phyloP scores from a whole-genome alignment of 2,329 filamentous ascomycete species.

The Neopestalotiopsis sp. region DNA sequence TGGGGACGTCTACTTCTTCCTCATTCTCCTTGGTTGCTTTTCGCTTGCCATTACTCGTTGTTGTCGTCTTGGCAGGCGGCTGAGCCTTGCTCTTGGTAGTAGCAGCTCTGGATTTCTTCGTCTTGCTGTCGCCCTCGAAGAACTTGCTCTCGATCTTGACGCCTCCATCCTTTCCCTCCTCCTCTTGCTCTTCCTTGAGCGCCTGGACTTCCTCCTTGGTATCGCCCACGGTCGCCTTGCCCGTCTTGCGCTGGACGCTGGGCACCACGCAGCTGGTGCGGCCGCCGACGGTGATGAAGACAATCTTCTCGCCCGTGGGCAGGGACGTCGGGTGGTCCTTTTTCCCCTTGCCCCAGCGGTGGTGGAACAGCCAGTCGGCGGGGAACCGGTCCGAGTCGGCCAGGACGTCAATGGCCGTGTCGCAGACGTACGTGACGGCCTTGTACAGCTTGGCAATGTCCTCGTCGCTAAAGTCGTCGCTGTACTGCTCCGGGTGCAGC shows the following conservation, averaged over 20 bases:
- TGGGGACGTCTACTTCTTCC: conserved; percentile 30
- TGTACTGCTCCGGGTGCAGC: conserved; percentile 92
- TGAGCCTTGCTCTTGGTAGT: neutral
- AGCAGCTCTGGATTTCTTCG: conserved; percentile 17
- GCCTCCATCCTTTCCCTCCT: neutral
- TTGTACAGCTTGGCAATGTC: conserved; percentile 77
- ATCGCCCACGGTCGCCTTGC: conserved; percentile 41
- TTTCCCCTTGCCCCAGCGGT: conserved; percentile 89
- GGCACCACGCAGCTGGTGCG: conserved; percentile 91
- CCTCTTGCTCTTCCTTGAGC: conserved; percentile 13
- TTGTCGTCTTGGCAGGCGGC: neutral
- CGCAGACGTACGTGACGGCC: conserved; percentile 79
- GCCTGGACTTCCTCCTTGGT: conserved; percentile 44
- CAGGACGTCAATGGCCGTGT: conserved; percentile 77
- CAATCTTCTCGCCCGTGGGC: conserved; percentile 84
- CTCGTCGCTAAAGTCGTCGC: conserved; percentile 75
- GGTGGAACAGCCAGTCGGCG: conserved; percentile 83
- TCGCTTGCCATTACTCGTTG: conserved; percentile 17
- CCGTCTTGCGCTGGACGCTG: conserved; percentile 81
- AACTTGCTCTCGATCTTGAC: conserved; percentile 29
- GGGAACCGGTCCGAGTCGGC: conserved; percentile 87
- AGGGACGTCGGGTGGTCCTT: conserved; percentile 70
- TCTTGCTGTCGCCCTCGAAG: conserved; percentile 25
- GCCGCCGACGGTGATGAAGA: conserved; percentile 87
- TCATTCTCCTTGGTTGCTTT: conserved; percentile 28